These are phyloP conservation scores for Umbellularia californica DNA, from an alignment of 164 flowering plant species.

Conservation along the genomic window DNA sequence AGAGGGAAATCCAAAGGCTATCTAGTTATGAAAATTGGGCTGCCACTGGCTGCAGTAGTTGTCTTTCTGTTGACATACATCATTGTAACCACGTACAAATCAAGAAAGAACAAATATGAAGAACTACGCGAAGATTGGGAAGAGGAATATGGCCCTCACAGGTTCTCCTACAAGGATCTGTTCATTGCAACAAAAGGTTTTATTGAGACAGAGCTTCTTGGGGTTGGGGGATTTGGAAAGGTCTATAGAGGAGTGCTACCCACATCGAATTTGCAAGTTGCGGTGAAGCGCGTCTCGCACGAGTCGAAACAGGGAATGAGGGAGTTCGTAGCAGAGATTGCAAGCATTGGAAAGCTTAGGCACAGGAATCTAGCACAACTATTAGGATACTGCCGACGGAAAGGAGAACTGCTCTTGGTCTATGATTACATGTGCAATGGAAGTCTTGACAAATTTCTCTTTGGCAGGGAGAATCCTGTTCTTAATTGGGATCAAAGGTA, in stretches of 20 bases:
- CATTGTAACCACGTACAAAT: slow-evolving; percentile 7
- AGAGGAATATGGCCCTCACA: slow-evolving; percentile 58
- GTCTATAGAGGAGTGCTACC: slow-evolving; percentile 65
- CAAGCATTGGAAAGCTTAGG: slow-evolving; percentile 59
- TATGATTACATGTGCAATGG: slow-evolving; percentile 80
- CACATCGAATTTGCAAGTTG: slow-evolving; percentile 33
- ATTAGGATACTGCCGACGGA: slow-evolving; percentile 59
- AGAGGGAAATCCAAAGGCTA: background rate
- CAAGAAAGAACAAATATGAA: slow-evolving; percentile 34
- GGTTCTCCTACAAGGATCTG: slow-evolving; percentile 57
- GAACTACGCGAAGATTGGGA: slow-evolving; percentile 66
- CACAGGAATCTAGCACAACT: slow-evolving; percentile 69
- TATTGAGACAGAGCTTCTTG: slow-evolving; percentile 50
- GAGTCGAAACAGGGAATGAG: slow-evolving; percentile 61
- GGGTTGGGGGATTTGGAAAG: slow-evolving; percentile 74
- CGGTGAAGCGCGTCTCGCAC: slow-evolving; percentile 67
- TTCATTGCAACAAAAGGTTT: slow-evolving; percentile 64
- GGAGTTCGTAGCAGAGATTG: slow-evolving; percentile 66
- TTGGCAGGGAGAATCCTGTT: slow-evolving; percentile 27
- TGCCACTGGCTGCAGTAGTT: background rate
- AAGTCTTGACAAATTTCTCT: slow-evolving; percentile 64
- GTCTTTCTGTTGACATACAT: slow-evolving; percentile 10
- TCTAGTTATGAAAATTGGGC: background rate
- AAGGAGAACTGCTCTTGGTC: slow-evolving; percentile 58
- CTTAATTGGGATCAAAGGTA: slow-evolving; percentile 44